These are phyloP conservation scores for Colletotrichum lentis DNA, from an alignment of 2,329 filamentous ascomycete species.

Conservation along the genomic window DNA sequence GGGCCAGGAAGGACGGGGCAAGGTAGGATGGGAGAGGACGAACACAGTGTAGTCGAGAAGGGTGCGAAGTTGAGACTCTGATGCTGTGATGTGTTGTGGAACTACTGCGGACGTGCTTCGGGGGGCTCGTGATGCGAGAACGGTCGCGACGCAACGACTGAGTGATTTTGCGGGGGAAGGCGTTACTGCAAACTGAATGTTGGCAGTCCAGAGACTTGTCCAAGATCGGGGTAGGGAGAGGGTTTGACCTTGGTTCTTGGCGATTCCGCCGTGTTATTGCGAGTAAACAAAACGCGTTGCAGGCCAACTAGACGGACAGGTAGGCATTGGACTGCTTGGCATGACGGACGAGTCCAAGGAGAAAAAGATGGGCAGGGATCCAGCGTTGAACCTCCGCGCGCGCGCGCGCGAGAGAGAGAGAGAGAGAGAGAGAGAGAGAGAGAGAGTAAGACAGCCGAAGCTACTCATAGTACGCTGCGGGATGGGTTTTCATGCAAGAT, in stretches of 20 bases:
- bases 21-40: not conserved
- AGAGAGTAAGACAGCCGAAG: not conserved
- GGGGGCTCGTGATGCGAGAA: slow-evolving; percentile 20
- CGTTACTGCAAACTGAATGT: too few relatives aligned
- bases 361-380: too few relatives aligned
- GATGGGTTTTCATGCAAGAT: not conserved
- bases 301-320: not conserved
- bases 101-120: slow-evolving; percentile 8
- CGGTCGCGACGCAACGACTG: not conserved
- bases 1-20: not conserved
- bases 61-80: not conserved
- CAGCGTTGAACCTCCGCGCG: too few relatives aligned
- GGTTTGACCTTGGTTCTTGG: not conserved
- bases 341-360: not conserved
- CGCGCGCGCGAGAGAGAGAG: too few relatives aligned
- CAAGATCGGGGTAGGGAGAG: not conserved
- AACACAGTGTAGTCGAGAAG: not conserved
- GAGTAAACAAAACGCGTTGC: slow-evolving; percentile 2
- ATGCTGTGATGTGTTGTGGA: not conserved
- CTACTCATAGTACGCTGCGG: not conserved
- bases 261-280: slow-evolving; percentile 4
- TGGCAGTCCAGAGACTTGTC: too few relatives aligned
- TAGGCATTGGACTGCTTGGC: not conserved
- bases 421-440: not conserved
- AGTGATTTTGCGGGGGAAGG: not conserved